Evolutionary conservation across 441 rosid genomes (phyloP), one percentile per base, ranked within the genome.

Genomic region (Mallotus repandus): DNA sequence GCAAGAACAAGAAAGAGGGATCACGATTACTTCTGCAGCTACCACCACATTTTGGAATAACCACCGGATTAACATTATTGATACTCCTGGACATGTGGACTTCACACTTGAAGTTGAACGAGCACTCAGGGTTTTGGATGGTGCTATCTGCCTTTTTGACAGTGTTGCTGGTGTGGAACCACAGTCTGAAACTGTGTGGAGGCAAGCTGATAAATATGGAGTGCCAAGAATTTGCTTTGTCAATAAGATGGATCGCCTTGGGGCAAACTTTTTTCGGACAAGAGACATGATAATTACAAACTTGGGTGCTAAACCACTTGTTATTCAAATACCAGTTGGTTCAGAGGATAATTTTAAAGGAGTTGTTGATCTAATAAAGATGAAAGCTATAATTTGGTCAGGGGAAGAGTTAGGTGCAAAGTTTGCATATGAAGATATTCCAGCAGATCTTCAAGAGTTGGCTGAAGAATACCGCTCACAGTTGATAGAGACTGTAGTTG

Each of bases 151-250:
- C 81, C 82, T 95, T 83, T 95, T 95, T 25, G 99, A 95, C 80
- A 92, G 99, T 81, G 99, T 95, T 81, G 99, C 98, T 75, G 98
- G 99, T 9, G 99, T 93, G 63, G 99, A 95, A 80, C 99, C 99
- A 35, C 99, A 95, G 84, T 95, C 98, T 1, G 98, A 95, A 80
- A 95, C 99, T 41, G 99, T 95, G 63, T 95, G 99, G 99, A 91
- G 97, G 85, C 98, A 95, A 79, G 99, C 99, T 79, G 99, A 95
- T 81, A 95, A 85, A 70, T 95, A 95, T 61, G 98, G 99, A 12
- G 98, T 95, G 16, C 98, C 99, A 12, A 77, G 99, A 83, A 95
- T 95, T 77, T 95, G 97, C 87, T 95, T 95, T 79, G 91, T 95
- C 29, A 93, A 95, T 67, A 95, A 95, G 79, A 95, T 95, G 99